These are phyloP conservation scores for Kokia cookei DNA, from an alignment of 441 rosid species.

Conservation along the genomic window DNA sequence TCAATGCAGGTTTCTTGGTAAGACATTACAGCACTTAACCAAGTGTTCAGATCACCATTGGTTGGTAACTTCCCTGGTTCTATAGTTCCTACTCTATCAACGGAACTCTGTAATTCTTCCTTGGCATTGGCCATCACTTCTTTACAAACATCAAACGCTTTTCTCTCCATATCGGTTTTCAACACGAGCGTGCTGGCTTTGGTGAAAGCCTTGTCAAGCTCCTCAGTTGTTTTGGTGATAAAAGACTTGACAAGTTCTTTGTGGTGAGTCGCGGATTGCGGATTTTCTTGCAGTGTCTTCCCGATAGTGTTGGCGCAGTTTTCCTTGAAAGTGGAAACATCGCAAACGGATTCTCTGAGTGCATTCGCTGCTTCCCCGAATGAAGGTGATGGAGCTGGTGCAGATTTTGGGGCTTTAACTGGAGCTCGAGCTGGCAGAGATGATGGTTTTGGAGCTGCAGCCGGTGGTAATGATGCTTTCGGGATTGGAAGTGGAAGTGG, in stretches of 20 bases:
- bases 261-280: conserved; percentile 22
- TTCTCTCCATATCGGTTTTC: conserved; percentile 34
- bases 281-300: conserved; percentile 20
- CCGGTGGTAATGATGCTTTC: background rate
- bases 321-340: conserved; percentile 32
- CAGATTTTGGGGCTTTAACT: background rate
- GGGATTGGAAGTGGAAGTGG: background rate
- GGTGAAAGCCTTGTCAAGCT: conserved; percentile 23
- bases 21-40: conserved; percentile 73
- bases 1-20: conserved; percentile 70
- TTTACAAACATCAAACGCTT: conserved; percentile 55
- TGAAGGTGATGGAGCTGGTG: background rate
- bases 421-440: background rate
- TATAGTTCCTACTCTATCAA: conserved; percentile 11
- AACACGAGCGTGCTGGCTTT: conserved; percentile 31
- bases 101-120: conserved; percentile 30
- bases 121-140: conserved; percentile 38
- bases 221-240: conserved; percentile 34
- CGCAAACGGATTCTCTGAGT: conserved; percentile 37
- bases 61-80: conserved; percentile 13
- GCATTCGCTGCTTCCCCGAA: background rate
- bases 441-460: background rate
- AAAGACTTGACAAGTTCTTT: conserved; percentile 38
- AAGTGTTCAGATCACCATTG: conserved; percentile 37
- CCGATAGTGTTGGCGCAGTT: conserved; percentile 38